Evolutionary conservation across 352 stramenopile genomes (phyloP).

Genomic region (Pythium sukuiense): DNA sequence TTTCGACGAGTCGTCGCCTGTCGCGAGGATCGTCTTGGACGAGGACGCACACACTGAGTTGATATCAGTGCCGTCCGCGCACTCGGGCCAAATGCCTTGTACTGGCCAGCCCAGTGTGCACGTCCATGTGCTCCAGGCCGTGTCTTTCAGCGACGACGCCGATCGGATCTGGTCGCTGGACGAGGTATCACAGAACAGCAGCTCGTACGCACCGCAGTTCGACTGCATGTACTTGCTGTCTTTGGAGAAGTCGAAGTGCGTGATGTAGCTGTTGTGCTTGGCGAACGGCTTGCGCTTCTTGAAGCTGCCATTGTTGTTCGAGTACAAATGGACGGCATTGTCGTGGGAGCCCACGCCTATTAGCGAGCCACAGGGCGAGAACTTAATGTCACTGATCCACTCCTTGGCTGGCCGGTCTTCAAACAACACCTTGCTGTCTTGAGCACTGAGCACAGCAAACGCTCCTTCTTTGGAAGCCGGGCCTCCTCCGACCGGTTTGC

Average conservation of each 20-base stretch:
- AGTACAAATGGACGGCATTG: slow-evolving; percentile 70
- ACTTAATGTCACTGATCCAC: slow-evolving; percentile 82
- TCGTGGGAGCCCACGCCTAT: slow-evolving; percentile 75
- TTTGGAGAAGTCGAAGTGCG: slow-evolving; percentile 80
- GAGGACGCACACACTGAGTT: slow-evolving; percentile 74
- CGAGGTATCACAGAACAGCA: slow-evolving; percentile 87
- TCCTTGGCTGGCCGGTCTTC: slow-evolving; percentile 68
- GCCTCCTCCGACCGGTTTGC: slow-evolving; percentile 18
- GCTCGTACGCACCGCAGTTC: slow-evolving; percentile 88
- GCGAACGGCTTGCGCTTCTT: slow-evolving; percentile 74
- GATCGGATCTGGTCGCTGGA: slow-evolving; percentile 85
- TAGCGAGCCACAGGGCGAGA: slow-evolving; percentile 47
- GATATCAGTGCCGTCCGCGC: slow-evolving; percentile 81
- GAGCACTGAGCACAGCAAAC: slow-evolving; percentile 39
- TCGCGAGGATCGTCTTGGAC: slow-evolving; percentile 69
- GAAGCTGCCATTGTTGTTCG: slow-evolving; percentile 21
- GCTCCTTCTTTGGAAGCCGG: slow-evolving; percentile 49
- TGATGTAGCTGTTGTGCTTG: slow-evolving; percentile 84
- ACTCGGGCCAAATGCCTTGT: slow-evolving; percentile 89
- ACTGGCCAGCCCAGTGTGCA: slow-evolving; percentile 89
- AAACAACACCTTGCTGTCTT: slow-evolving; percentile 37
- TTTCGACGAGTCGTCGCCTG: slow-evolving; percentile 74
- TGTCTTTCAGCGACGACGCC: slow-evolving; percentile 71
- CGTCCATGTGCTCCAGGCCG: slow-evolving; percentile 90
- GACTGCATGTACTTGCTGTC: slow-evolving; percentile 71